These are phyloP conservation scores for Lepidium campestre DNA, from an alignment of 441 rosid genomes.

Conservation along the genomic window DNA sequence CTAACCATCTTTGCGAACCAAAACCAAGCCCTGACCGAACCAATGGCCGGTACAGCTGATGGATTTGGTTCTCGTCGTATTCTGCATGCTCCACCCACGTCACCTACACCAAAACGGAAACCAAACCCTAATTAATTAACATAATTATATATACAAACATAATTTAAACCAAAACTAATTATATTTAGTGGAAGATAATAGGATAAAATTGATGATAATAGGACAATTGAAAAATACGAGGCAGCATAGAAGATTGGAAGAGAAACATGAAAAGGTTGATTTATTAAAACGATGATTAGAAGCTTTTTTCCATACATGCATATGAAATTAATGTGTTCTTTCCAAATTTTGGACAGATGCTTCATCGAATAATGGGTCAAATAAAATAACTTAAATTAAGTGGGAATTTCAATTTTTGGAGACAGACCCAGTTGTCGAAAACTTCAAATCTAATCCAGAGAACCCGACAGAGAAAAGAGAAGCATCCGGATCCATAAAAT, in stretches of 20 bases:
- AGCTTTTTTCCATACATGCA: slow-evolving; percentile 27
- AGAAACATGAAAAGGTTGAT: slow-evolving; percentile 52
- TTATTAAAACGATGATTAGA: slow-evolving; percentile 43
- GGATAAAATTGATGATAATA: slow-evolving; percentile 4
- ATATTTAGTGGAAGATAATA: neutral
- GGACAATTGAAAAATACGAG: slow-evolving; percentile 29
- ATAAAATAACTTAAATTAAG: slow-evolving; percentile 13
- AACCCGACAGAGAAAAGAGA: slow-evolving; percentile 30
- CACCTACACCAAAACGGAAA: slow-evolving; percentile 43
- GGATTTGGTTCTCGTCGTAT: slow-evolving; percentile 63
- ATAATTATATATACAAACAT: no score
- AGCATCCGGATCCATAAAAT: slow-evolving; percentile 39
- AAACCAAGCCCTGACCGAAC: slow-evolving; percentile 76
- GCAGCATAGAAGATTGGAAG: slow-evolving; percentile 56
- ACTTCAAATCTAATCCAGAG: slow-evolving; percentile 39
- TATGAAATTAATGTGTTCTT: slow-evolving; percentile 73
- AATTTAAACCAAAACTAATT: no score
- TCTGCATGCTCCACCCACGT: slow-evolving; percentile 97
- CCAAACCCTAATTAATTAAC: neutral
- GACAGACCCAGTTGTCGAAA: slow-evolving; percentile 58
- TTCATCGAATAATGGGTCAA: slow-evolving; percentile 39
- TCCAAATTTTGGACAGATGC: slow-evolving; percentile 48
- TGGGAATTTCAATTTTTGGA: slow-evolving; percentile 7
- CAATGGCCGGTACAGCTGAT: slow-evolving; percentile 59
- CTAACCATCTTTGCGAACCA: slow-evolving; percentile 86